phyloP scores from a whole-genome alignment of 2,329 filamentous ascomycete species.

The Aspergillus spinulosporus region DNA sequence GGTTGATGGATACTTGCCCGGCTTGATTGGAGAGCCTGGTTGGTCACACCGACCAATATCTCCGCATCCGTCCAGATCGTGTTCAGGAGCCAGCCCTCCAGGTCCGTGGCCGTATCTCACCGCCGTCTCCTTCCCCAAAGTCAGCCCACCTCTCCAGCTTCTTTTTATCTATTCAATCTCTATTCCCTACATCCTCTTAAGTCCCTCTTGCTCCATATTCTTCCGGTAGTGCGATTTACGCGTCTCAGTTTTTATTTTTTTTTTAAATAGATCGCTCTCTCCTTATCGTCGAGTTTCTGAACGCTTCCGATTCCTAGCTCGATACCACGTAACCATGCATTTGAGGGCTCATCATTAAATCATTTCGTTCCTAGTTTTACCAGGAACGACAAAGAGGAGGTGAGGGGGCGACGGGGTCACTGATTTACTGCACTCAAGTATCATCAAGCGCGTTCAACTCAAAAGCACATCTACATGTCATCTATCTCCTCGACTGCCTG shows the following conservation, averaged over 20 bases:
- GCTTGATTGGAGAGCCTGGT: slow-evolving; percentile 7
- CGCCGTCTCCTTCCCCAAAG: slow-evolving; percentile 5
- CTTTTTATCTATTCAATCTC: not conserved
- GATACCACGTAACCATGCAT: slow-evolving; percentile 8
- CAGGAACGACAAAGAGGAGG: slow-evolving; percentile 6
- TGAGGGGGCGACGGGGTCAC: slow-evolving; percentile 4
- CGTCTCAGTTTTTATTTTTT: not conserved
- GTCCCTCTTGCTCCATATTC: not conserved
- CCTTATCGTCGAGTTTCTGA: not conserved
- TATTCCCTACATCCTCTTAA: not conserved
- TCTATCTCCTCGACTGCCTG: too few species aligned
- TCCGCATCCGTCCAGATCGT: slow-evolving; percentile 16
- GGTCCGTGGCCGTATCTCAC: slow-evolving; percentile 7
- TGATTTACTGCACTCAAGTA: not conserved
- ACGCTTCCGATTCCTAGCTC: not conserved
- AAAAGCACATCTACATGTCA: too few species aligned
- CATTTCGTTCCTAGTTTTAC: slow-evolving; percentile 8
- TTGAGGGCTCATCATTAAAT: slow-evolving; percentile 1
- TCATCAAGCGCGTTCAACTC: too few species aligned
- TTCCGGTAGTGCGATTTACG: not conserved
- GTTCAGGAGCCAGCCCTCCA: not conserved
- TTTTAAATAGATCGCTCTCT: not conserved
- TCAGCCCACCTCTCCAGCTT: slow-evolving; percentile 9
- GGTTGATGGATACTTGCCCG: not conserved
- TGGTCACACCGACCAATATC: slow-evolving; percentile 13